These are phyloP conservation scores for Cyclaneusma minus DNA, from an alignment of 2,329 filamentous ascomycete genomes.

Conservation along the genomic window DNA sequence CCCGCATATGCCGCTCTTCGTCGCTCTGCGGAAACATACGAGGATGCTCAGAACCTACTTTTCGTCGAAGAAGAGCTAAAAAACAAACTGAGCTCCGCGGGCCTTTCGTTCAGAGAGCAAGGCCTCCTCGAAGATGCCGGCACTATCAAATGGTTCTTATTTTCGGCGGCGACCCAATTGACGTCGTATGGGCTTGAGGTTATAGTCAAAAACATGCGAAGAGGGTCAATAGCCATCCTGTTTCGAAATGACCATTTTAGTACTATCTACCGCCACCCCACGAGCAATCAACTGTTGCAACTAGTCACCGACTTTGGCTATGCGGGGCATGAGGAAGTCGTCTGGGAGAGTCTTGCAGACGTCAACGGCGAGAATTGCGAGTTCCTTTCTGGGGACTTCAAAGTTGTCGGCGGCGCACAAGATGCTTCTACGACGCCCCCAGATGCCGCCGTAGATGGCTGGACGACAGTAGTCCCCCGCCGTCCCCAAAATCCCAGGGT, in stretches of 20 bases:
- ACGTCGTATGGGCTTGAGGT: constrained; percentile 67
- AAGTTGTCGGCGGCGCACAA: constrained; percentile 51
- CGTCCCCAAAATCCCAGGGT: too few relatives aligned
- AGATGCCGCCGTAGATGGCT: constrained; percentile 4
- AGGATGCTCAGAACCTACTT: constrained; percentile 79
- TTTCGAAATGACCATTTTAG: constrained; percentile 98
- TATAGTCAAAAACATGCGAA: constrained; percentile 52
- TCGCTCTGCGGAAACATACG: constrained; percentile 68
- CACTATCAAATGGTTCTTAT: constrained; percentile 71
- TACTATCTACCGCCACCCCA: constrained; percentile 78
- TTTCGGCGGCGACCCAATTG: constrained; percentile 68
- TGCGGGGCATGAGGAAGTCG: constrained; percentile 71
- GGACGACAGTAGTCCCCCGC: constrained; percentile 14
- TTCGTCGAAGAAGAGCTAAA: constrained; percentile 85
- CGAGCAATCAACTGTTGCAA: constrained; percentile 59
- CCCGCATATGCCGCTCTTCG: constrained; percentile 54
- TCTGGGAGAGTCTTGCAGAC: constrained; percentile 90
- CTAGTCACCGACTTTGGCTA: constrained; percentile 92
- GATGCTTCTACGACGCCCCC: constrained; percentile 5
- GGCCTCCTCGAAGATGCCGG: constrained; percentile 68
- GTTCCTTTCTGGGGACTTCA: constrained; percentile 83
- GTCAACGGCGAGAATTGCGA: constrained; percentile 71
- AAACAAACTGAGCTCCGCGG: constrained; percentile 48
- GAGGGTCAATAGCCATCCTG: constrained; percentile 74
- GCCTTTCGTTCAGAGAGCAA: constrained; percentile 60